Evolutionary conservation across 2,329 filamentous ascomycete species (phyloP).

Genomic region (Penicillium sp.): DNA sequence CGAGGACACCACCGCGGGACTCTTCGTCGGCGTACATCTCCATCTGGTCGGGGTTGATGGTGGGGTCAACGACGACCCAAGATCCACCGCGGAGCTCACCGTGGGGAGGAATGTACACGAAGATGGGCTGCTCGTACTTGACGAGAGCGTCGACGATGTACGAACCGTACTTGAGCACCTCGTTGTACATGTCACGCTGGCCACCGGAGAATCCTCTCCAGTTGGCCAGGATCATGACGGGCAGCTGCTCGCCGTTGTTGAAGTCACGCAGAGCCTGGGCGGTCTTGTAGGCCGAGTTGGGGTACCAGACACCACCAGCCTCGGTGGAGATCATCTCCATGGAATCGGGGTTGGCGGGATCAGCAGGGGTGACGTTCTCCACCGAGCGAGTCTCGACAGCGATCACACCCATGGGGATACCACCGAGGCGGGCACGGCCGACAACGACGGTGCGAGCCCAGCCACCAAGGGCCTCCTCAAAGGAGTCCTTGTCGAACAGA

Average conservation of each 20-base stretch:
- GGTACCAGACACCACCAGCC: conserved; percentile 99
- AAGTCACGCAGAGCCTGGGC: conserved; percentile 98
- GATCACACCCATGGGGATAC: conserved; percentile 98
- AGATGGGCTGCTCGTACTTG: conserved; percentile 98
- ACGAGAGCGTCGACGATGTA: conserved; percentile 98
- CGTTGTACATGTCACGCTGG: conserved; percentile 99
- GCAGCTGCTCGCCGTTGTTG: conserved; percentile 97
- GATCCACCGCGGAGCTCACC: conserved; percentile 98
- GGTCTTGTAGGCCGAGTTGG: conserved; percentile 99
- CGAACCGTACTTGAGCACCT: conserved; percentile 98
- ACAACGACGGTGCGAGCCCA: conserved; percentile 98
- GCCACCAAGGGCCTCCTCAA: conserved; percentile 92
- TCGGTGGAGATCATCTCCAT: conserved; percentile 93
- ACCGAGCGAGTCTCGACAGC: conserved; percentile 93
- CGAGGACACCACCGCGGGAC: conserved; percentile 90
- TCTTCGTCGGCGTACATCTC: conserved; percentile 99
- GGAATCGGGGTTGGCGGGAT: conserved; percentile 96
- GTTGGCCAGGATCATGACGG: conserved; percentile 98
- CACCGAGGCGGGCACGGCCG: conserved; percentile 90
- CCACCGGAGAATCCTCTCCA: conserved; percentile 99
- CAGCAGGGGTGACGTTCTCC: conserved; percentile 94
- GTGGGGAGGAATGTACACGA: conserved; percentile 96
- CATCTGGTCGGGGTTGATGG: conserved; percentile 95
- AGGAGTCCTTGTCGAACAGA: conserved; percentile 95
- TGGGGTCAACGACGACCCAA: conserved; percentile 98